phyloP scores from a whole-genome alignment of 208 protist genomes.

The Trypanosoma scelopori region DNA sequence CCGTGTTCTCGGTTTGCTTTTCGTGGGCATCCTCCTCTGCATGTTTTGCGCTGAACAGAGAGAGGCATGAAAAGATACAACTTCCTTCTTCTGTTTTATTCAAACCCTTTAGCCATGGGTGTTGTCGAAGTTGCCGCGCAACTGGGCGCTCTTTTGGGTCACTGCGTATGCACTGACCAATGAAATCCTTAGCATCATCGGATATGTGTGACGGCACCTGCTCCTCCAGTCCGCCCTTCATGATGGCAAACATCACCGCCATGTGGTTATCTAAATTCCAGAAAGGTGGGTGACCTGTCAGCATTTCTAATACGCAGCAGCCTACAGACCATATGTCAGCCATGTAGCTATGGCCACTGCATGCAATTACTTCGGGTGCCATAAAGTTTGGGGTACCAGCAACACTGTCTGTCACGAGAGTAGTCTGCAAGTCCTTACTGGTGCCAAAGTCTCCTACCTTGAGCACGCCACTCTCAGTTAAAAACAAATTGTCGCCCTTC shows the following conservation, averaged over 20 bases:
- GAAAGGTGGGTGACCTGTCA: slow-evolving; percentile 86
- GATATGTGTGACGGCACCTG: slow-evolving; percentile 69
- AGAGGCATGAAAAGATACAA: not conserved
- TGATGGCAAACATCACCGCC: slow-evolving; percentile 91
- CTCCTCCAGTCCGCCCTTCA: slow-evolving; percentile 70
- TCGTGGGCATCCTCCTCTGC: not conserved
- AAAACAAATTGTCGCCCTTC: slow-evolving; percentile 92
- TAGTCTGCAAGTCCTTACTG: slow-evolving; percentile 85
- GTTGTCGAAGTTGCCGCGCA: slow-evolving; percentile 52
- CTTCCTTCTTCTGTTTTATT: not conserved
- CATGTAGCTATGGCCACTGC: slow-evolving; percentile 83
- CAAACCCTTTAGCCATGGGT: slow-evolving; percentile 58
- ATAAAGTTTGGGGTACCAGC: slow-evolving; percentile 94
- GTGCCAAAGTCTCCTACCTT: slow-evolving; percentile 91
- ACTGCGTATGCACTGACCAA: slow-evolving; percentile 56
- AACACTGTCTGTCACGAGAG: slow-evolving; percentile 80
- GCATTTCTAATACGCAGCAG: slow-evolving; percentile 90
- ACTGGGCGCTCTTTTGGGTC: slow-evolving; percentile 75
- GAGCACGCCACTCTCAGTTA: slow-evolving; percentile 69
- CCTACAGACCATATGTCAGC: slow-evolving; percentile 94
- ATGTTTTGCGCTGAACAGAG: slow-evolving; percentile 1
- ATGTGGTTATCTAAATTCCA: slow-evolving; percentile 85
- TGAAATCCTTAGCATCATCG: slow-evolving; percentile 70
- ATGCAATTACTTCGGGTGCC: slow-evolving; percentile 92
- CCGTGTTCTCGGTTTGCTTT: not conserved